These are phyloP conservation scores for Leccinum barrowsii DNA, from an alignment of 768 basidiomycete species.

Conservation along the genomic window DNA sequence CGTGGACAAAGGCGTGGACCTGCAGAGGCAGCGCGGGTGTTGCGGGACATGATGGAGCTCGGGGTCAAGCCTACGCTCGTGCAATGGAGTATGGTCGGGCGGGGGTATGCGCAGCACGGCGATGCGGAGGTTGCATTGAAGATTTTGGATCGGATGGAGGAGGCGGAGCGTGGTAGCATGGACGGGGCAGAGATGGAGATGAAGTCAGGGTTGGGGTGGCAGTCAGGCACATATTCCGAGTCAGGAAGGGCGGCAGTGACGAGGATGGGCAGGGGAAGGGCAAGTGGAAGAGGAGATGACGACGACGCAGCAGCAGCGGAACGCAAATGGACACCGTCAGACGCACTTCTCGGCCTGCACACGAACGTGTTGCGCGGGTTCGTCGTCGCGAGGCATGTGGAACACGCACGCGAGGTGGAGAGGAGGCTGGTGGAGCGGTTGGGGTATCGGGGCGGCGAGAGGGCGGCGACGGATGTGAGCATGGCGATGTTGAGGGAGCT, in stretches of 20 bases:
- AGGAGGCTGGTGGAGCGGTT: slow-evolving; percentile 19
- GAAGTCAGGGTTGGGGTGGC: neutral
- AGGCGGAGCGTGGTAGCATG: neutral
- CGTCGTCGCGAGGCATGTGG: slow-evolving; percentile 25
- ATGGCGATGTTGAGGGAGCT: slow-evolving; percentile 19
- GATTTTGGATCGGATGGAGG: too few relatives aligned
- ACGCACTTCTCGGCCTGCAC: slow-evolving; percentile 32
- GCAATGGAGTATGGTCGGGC: too few relatives aligned
- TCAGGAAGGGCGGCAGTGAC: neutral
- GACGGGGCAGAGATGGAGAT: neutral
- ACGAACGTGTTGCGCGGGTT: slow-evolving; percentile 40
- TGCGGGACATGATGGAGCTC: slow-evolving; percentile 47
- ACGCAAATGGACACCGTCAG: too few relatives aligned
- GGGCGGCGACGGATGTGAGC: slow-evolving; percentile 21
- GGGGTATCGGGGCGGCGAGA: slow-evolving; percentile 25
- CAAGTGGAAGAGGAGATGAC: too few relatives aligned
- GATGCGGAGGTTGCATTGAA: too few relatives aligned
- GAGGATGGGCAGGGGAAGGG: neutral
- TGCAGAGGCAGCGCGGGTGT: slow-evolving; percentile 34
- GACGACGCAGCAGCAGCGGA: too few relatives aligned
- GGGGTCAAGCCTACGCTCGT: too few relatives aligned
- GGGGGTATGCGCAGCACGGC: too few relatives aligned
- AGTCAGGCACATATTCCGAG: neutral
- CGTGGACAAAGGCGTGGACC: slow-evolving; percentile 11
- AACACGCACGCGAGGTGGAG: slow-evolving; percentile 32